phyloP scores from a whole-genome alignment of 192 early-diverging fungal genomes.

The Kappamyces sp. region DNA sequence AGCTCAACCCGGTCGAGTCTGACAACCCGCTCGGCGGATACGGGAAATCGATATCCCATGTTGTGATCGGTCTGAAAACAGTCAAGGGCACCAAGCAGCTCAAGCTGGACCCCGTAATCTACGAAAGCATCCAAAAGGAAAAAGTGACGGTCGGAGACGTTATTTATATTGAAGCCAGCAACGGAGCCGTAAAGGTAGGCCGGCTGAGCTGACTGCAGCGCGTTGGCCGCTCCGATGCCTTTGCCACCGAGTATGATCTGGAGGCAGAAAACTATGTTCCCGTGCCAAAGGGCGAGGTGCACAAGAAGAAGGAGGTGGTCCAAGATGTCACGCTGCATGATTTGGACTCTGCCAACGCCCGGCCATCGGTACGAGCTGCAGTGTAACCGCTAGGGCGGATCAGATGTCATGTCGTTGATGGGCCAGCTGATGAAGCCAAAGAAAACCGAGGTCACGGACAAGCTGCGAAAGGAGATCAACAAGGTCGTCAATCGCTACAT shows the following conservation, averaged over 20 bases:
- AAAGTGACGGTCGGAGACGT: slow-evolving; percentile 94
- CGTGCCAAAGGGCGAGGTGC: slow-evolving; percentile 95
- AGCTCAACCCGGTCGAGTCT: slow-evolving; percentile 93
- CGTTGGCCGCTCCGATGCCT: slow-evolving; percentile 95
- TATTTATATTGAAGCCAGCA: slow-evolving; percentile 97
- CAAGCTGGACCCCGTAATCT: slow-evolving; percentile 94
- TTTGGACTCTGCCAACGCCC: slow-evolving; percentile 92
- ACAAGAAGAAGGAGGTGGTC: slow-evolving; percentile 98
- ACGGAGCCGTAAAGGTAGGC: slow-evolving; percentile 88
- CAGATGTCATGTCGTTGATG: slow-evolving; percentile 99
- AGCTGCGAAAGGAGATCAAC: slow-evolving; percentile 97
- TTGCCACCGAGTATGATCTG: slow-evolving; percentile 96
- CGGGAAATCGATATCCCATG: slow-evolving; percentile 92
- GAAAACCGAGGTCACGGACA: slow-evolving; percentile 99
- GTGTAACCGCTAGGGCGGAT: slow-evolving; percentile 62
- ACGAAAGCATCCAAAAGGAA: slow-evolving; percentile 95
- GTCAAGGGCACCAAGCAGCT: slow-evolving; percentile 98
- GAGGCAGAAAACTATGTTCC: slow-evolving; percentile 98
- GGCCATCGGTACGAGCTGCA: slow-evolving; percentile 60
- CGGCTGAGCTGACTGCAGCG: slow-evolving; percentile 43
- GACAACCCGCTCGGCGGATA: slow-evolving; percentile 98
- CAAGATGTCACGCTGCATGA: slow-evolving; percentile 98
- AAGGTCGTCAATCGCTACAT: slow-evolving; percentile 98
- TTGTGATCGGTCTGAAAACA: slow-evolving; percentile 94
- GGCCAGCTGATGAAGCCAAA: slow-evolving; percentile 97